Evolutionary conservation across 2,329 filamentous ascomycete species (phyloP), one percentile per base, ranked within the genome.

Genomic region (Aspergillus sp.): DNA sequence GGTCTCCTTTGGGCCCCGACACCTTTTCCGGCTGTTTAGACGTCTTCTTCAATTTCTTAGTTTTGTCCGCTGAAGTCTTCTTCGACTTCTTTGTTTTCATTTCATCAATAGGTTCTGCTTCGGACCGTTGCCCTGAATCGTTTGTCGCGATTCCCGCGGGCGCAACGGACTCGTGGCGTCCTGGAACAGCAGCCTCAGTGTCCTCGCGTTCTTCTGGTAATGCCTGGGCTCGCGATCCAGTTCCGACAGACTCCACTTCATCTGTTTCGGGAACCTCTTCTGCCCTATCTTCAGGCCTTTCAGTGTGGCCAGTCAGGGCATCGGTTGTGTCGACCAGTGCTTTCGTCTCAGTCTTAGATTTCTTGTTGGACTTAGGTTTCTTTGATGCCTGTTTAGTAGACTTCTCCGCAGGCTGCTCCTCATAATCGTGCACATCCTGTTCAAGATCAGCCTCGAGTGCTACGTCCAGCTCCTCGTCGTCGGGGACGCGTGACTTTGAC

Each of bases 371-470:
- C 40, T 62, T 65, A 4, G 54, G 50, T 42, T 61, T 64, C 33
- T 62, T 63, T 8, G 52, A 56, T 33, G 53, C 51, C 32, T 60
- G 52, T 26, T 53, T 46, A 19, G 52, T 44, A 2, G 46, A 40
- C 26, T 59, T 56, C 19, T 47, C 44, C 26, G 36, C 36, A 8
- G 38, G 52, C 5, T 73, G 63, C 32, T 73, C 71, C 40, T 80
- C 78, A 9, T 77, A 74, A 29, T 32, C 38, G 2, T 73, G 75
- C 28, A 77, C 58, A 1, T 74, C 77, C 29, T 73, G 70, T 39
- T 83, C 78, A 7, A 86, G 72, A 48, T 85, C 83, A 2, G 78
- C 80, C 57, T 85, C 77, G 1, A 87, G 69, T 42, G 80, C 79
- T 26, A 77, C 76, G 44, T 87, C 81, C 34, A 86, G 76, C 52